Conservation (phyloP, 148 eudicot genomes). For the Tetragonia tetragonoides region DNA sequence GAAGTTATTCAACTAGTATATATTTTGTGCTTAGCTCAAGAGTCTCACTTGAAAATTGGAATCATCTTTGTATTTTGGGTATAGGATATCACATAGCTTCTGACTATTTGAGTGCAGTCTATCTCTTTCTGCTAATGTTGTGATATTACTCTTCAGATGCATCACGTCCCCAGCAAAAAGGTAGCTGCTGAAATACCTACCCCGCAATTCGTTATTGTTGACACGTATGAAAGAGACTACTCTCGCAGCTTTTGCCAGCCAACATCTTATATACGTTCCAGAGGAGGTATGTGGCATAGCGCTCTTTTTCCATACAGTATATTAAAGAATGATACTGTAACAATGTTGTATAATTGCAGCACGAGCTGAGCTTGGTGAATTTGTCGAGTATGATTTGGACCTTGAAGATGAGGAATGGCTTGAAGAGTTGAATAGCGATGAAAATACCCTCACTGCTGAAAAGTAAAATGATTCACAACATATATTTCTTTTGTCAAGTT, state of each 20-base stretch:
- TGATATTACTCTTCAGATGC: conserved; percentile 45
- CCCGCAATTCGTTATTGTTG: conserved; percentile 78
- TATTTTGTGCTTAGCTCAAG: no score
- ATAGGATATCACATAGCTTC: no score
- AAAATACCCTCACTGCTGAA: conserved; percentile 56
- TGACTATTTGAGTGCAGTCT: no score
- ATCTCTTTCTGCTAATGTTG: no score
- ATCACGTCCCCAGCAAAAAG: conserved; percentile 63
- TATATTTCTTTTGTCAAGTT: neutral
- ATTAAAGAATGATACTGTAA: conserved; percentile 8
- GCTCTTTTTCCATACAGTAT: neutral
- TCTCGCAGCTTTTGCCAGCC: conserved; percentile 75
- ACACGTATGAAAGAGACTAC: conserved; percentile 94
- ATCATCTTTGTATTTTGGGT: no score
- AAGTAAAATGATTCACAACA: conserved; percentile 44
- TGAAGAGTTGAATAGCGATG: conserved; percentile 64
- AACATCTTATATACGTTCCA: conserved; percentile 80
- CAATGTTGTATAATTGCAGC: conserved; percentile 43
- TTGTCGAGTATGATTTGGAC: conserved; percentile 94
- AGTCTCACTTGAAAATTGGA: no score
- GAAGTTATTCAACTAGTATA: no score
- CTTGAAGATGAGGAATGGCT: conserved; percentile 98
- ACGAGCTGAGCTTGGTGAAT: conserved; percentile 92
- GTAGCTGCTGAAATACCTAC: conserved; percentile 83
- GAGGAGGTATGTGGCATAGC: conserved; percentile 67